Conservation (phyloP, 495 filamentous ascomycete species). For the Tuber indicum region DNA sequence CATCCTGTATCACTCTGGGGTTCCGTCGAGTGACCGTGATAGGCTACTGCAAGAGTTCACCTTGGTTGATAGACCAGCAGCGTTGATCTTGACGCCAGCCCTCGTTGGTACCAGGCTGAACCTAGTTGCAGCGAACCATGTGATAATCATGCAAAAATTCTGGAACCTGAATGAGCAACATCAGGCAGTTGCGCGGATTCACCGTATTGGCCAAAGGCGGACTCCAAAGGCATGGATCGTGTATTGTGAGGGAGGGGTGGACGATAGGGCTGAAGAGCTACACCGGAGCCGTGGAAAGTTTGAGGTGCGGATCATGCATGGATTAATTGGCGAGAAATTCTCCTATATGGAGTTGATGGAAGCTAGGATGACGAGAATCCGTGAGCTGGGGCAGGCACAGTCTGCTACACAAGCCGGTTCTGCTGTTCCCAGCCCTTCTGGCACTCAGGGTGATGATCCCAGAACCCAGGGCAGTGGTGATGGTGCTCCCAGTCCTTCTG, state of each 20-base stretch:
- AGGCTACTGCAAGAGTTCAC: neutral
- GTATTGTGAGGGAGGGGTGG: neutral
- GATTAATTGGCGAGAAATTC: neutral
- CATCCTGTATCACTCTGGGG: neutral
- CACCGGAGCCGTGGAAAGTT: neutral
- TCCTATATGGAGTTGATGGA: neutral
- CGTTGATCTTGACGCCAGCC: neutral
- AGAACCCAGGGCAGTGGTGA: neutral
- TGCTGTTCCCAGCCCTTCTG: neutral
- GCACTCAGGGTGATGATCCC: neutral
- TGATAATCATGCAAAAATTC: neutral
- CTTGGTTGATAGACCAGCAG: neutral
- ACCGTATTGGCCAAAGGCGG: neutral
- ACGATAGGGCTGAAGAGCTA: neutral
- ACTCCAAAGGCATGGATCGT: neutral
- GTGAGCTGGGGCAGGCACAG: too few relatives aligned
- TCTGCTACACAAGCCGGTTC: neutral
- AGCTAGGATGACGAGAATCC: neutral
- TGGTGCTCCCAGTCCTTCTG: neutral
- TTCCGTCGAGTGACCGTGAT: neutral
- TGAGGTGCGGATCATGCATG: neutral
- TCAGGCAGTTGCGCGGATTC: neutral
- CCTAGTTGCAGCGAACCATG: neutral
- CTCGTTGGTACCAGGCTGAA: neutral
- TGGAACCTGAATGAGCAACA: slow-evolving; percentile 8